phyloP scores from a whole-genome alignment of 2,329 filamentous ascomycete genomes.

The Cadophora sp. region DNA sequence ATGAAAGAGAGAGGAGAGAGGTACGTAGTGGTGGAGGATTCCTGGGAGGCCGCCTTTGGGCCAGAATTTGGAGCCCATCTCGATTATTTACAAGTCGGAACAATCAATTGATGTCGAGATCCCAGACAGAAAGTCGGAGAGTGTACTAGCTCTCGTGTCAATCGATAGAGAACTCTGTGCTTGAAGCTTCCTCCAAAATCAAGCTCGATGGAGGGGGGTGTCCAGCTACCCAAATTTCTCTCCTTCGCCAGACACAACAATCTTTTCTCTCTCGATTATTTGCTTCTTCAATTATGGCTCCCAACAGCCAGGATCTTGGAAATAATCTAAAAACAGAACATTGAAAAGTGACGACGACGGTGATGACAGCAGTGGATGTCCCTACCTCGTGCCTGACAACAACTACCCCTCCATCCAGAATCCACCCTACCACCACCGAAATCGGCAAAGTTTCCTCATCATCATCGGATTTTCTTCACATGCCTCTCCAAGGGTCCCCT shows the following conservation, averaged over 20 bases:
- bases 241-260: not conserved
- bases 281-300: not conserved
- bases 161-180: not conserved
- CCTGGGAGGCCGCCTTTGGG: conserved; percentile 43
- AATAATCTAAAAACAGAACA: not conserved
- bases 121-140: no score
- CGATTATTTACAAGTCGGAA: not conserved
- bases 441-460: not conserved
- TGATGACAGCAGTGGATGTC: not conserved
- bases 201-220: not conserved
- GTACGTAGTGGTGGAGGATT: conserved; percentile 46
- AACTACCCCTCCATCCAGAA: no score
- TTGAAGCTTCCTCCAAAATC: not conserved
- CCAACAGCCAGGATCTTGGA: not conserved
- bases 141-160: no score
- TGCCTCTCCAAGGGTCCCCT: not conserved
- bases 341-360: not conserved
- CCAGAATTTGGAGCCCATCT: conserved; percentile 45
- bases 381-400: not conserved
- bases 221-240: not conserved
- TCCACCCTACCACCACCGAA: conserved; percentile 7
- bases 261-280: not conserved
- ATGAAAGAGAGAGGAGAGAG: conserved; percentile 14
- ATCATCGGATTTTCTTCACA: no score
- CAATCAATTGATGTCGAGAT: no score